Evolutionary conservation across 2,329 filamentous ascomycete genomes (phyloP), one percentile per base, ranked within the genome.

Genomic region (Aspergillus novoparasiticus): DNA sequence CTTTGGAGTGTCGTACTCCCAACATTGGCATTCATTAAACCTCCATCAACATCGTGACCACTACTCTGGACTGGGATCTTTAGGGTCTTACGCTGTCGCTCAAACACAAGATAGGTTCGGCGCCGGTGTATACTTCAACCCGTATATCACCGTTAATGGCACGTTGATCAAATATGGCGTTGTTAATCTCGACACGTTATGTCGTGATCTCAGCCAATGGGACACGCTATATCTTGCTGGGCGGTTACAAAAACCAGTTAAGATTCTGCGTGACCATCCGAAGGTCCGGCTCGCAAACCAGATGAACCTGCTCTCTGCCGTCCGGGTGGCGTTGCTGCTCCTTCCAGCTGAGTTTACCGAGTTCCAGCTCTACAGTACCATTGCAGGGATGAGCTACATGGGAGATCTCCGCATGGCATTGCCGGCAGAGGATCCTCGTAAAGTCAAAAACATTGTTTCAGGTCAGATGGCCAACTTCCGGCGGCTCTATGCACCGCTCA

Each of bases 101-200:
- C 85, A 88, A 59, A 89, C 97, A 23, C 94, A 99, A 78, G 92
- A 98, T 72, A 86, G 84, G 67, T 92, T 91, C 82, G 95, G 95
- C 48, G 95, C 95, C 0, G 96, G 95, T 8, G 93, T 97, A 45
- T 99, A 99, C 80, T 99, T 97, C 81, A 97, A 99, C 72, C 94
- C 95, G 0, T 97, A 94, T 76, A 88, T 99, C 56, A 94, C 91
- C 2, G 89, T 98, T 64, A 97, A 98, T 72, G 96, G 95, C 46
- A 96, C 93, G 65, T 85, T 98, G 73, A 95, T 99, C 79, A 99
- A 99, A 80, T 99, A 99, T 72, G 95, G 94, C 23, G 95, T 99
- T 26, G 96, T 97, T 50, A 97, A 96, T 72, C 86, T 98, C 68
- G 89, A 96, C 73, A 97, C 94, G 3, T 83, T 99, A 19, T 94